Base-by-base conservation (phyloP, 176 grass and related monocot genomes). In the Bonia amplexicaulis region DNA sequence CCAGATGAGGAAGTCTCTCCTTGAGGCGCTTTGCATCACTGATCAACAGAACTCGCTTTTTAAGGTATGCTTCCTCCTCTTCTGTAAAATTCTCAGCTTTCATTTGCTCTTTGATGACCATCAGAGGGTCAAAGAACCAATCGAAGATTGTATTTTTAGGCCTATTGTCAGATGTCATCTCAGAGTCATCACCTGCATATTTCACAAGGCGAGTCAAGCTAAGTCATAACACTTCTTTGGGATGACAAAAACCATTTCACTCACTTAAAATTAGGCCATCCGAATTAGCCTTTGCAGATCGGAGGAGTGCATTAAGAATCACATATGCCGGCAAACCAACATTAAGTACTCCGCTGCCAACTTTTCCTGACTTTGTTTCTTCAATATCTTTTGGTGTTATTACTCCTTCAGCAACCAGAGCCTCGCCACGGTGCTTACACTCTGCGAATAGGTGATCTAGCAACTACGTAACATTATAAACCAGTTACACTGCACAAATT, bases 81-180 rank as follows among this genome's bases (percentile, higher is more conserved):
- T 91, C 88, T 40, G 93, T 84, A 68, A 94, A 96, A 35, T 99
- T 91, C 62, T 92, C 78, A 26, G 90, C 90, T 87, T 89, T 96
- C 44, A 99, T 92, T 87, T 96, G 96, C 20, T 96, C 93, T 86
- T 96, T 99, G 82, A 96, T 91, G 47, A 99, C 75, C 84, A 99
- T 89, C 39, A 99, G 69, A 78, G 96, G 93, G 45, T 99, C 93
- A 62, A 99, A 99, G 83, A 99, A 99, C 93, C 96, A 99, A 77
- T 89, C 91, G 16, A 91, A 99, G 9, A 99, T 42, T 44, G 60
- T 87, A 80, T 86, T 85, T 59, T 89, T 95, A 33, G 96, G 88
- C 86, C 90, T 89, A 73, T 99, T 92, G 22, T 94, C 86, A 62
- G 81, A 88, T 53, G 93, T 99, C 77, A 99, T 90, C 66, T 89